These are phyloP conservation scores for Phytophthora cajani DNA, from an alignment of 352 stramenopile species.

Conservation along the genomic window DNA sequence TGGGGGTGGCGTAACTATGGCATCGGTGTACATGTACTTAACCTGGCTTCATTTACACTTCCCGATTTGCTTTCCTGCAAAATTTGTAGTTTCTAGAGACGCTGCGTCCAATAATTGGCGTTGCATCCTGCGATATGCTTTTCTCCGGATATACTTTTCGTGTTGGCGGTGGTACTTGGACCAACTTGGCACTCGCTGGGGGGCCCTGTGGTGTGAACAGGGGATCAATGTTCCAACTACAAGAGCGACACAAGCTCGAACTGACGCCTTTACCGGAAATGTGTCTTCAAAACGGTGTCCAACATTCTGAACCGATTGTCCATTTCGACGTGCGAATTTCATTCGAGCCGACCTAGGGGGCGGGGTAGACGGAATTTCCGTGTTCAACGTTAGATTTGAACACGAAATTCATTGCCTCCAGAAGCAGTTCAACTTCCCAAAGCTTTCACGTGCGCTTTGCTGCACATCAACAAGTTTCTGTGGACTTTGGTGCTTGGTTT, in stretches of 20 bases:
- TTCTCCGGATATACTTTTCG: constrained; percentile 13
- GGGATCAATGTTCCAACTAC: too few relatives aligned
- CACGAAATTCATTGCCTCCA: constrained; percentile 11
- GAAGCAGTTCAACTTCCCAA: constrained; percentile 4
- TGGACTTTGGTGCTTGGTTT: background rate
- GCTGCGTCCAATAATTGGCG: constrained; percentile 17
- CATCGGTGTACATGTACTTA: background rate
- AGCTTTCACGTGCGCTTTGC: background rate
- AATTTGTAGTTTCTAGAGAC: constrained; percentile 24
- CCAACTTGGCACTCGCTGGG: background rate
- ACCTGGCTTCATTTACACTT: constrained; percentile 9
- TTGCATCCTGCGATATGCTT: constrained; percentile 23
- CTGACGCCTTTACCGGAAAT: too few relatives aligned
- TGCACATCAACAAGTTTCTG: background rate
- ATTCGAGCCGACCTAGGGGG: constrained; percentile 20
- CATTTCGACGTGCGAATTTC: constrained; percentile 32
- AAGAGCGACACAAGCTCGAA: too few relatives aligned
- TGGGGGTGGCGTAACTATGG: background rate
- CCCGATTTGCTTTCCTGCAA: constrained; percentile 16
- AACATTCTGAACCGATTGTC: constrained; percentile 10
- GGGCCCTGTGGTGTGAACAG: too few relatives aligned
- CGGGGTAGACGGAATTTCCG: constrained; percentile 2
- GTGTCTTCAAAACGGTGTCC: background rate
- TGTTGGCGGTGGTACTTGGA: background rate
- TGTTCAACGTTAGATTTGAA: constrained; percentile 31